Conservation (phyloP, 2,329 filamentous ascomycete species). For the Tolypocladium album region DNA sequence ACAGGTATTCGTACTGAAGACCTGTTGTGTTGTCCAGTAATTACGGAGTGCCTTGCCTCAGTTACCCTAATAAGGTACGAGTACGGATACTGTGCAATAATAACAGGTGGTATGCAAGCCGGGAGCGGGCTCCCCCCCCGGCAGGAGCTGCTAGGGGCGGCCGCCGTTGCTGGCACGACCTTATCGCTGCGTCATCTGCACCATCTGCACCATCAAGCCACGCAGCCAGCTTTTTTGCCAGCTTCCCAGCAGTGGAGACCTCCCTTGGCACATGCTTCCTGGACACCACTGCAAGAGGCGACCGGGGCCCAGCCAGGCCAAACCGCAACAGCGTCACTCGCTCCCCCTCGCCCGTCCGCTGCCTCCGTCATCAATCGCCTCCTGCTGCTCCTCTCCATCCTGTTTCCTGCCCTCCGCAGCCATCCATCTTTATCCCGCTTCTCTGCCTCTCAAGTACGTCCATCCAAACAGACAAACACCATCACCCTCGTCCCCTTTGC, state of each 20-base stretch:
- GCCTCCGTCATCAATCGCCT: conserved; percentile 3
- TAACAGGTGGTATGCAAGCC: too few relatives aligned
- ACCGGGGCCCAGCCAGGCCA: background rate
- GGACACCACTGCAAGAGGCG: background rate
- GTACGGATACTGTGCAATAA: too few relatives aligned
- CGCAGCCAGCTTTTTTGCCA: background rate
- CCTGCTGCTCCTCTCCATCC: background rate
- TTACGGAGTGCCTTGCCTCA: too few relatives aligned
- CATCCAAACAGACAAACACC: background rate
- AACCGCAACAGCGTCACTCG: background rate
- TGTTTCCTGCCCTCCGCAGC: background rate
- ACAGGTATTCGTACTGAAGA: too few relatives aligned
- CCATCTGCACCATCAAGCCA: too few relatives aligned
- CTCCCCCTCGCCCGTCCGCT: background rate
- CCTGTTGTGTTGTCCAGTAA: too few relatives aligned
- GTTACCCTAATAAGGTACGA: too few relatives aligned
- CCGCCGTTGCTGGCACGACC: background rate
- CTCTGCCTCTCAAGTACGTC: background rate
- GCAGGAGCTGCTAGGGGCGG: too few relatives aligned
- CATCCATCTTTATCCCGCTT: background rate
- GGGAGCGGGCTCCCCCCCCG: too few relatives aligned
- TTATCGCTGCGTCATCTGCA: background rate
- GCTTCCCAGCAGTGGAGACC: background rate
- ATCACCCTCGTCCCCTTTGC: background rate
- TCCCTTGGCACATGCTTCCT: background rate